Evolutionary conservation across 1,284 basidiomycete genomes (phyloP).

Genomic region (Athelia psychrophila): DNA sequence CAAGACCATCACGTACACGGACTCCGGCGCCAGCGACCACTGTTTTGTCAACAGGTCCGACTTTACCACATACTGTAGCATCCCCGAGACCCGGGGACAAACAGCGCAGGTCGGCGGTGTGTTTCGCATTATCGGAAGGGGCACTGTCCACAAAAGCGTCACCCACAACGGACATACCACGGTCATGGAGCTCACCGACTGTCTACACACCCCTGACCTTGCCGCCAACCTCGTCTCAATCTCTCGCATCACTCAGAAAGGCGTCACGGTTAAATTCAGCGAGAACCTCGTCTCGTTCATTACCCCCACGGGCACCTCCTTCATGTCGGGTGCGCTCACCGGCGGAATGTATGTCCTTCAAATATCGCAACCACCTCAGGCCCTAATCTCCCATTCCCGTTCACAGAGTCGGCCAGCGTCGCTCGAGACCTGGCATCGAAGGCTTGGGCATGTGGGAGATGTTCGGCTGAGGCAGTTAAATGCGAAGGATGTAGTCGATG

Average conservation of each 20-base stretch:
- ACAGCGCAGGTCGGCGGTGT: slow-evolving; percentile 10
- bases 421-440: slow-evolving; percentile 18
- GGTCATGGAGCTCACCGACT: background rate
- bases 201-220: slow-evolving; percentile 14
- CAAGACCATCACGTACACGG: slow-evolving; percentile 3
- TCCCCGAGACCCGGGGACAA: slow-evolving; percentile 8
- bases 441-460: too few species aligned
- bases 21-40: slow-evolving; percentile 21
- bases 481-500: too few species aligned
- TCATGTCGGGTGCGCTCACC: background rate
- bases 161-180: background rate
- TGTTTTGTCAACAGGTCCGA: slow-evolving; percentile 16
- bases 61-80: slow-evolving; percentile 13
- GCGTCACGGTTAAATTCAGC: slow-evolving; percentile 8
- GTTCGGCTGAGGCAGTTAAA: too few species aligned
- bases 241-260: slow-evolving; percentile 4
- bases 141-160: slow-evolving; percentile 12
- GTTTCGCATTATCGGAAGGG: slow-evolving; percentile 17
- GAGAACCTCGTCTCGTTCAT: slow-evolving; percentile 1
- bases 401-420: slow-evolving; percentile 10
- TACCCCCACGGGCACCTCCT: background rate
- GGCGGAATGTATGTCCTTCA: background rate
- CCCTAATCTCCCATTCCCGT: too few species aligned
- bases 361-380: too few species aligned
- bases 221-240: slow-evolving; percentile 18